phyloP scores from a whole-genome alignment of 1,284 basidiomycete genomes.

The Cryptococcus maquisensis region DNA sequence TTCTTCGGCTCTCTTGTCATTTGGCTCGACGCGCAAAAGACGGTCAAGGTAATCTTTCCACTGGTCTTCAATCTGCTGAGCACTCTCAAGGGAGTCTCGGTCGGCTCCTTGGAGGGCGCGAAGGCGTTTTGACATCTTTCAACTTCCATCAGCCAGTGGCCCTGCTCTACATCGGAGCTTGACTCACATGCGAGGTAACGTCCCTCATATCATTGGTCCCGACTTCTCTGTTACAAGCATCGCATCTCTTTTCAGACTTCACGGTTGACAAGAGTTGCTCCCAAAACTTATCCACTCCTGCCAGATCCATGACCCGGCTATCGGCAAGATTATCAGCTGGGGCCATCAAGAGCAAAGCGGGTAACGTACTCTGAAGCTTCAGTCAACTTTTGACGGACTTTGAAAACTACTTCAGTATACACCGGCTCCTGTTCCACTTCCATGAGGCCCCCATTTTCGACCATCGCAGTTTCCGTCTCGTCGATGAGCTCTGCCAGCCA shows the following conservation, averaged over 20 bases:
- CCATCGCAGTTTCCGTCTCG: constrained; percentile 37
- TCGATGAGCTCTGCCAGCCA: neutral
- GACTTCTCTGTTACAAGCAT: constrained; percentile 70
- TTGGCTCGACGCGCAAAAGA: constrained; percentile 59
- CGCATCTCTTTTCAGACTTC: constrained; percentile 64
- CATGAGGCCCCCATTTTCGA: too few species aligned
- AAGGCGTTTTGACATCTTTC: constrained; percentile 47
- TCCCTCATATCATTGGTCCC: constrained; percentile 58
- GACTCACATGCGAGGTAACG: constrained; percentile 65
- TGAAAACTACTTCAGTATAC: too few species aligned
- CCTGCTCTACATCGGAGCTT: constrained; percentile 14
- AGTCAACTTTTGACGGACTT: too few species aligned
- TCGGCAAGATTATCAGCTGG: too few species aligned
- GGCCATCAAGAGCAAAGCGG: too few species aligned
- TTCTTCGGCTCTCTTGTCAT: constrained; percentile 44
- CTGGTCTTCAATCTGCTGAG: constrained; percentile 43
- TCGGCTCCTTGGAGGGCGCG: too few species aligned
- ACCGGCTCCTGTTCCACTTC: too few species aligned
- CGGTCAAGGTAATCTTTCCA: constrained; percentile 63
- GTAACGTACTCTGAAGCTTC: too few species aligned
- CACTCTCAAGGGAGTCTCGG: too few species aligned
- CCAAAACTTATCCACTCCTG: constrained; percentile 52
- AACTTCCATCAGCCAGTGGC: constrained; percentile 37
- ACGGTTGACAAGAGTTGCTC: constrained; percentile 61
- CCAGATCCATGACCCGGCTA: too few species aligned